Base-by-base conservation (phyloP, 1,139 yeast genomes). In the Diutina mesorugosa region DNA sequence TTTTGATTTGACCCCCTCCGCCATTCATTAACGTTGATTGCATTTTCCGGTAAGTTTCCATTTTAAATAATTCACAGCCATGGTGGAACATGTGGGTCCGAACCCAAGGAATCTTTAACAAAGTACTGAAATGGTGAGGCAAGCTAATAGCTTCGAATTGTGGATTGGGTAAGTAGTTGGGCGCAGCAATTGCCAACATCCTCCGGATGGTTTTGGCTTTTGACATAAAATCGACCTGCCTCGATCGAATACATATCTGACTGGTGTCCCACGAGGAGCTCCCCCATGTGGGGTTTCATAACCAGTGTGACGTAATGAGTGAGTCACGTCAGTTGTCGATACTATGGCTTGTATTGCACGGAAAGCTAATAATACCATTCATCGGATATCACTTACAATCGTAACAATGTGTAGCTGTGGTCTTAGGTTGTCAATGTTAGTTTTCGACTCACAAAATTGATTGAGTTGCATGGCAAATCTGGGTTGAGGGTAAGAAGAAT, bases 41-140 rank as follows among this genome's bases (percentile, higher is more conserved):
- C n/a, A 50, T 16, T 21, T 50, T 50, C 9, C 53, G 53, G 21
- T 50, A 50, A 1, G 53, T 50, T 14, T 50, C 53, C 53, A 50
- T 32, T 30, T 50, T 50, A n/a, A 50, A 50, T 7, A 50, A 16
- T 21, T 50, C 53, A 50, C 53, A 50, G 1, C 53, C 53, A 16
- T 14, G 41, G 28, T 50, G 53, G 18, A n/a, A 50, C 14, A 50
- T 16, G 16, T 50, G 53, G 10, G 53, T 50, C n/a, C 53, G 16
- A n/a, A 50, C 29, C 53, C 53, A 50, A 9, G 53, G 53, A 18
- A 32, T 50, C 21, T 45, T 32, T 32, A 50, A 32, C 6, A 50
- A 29, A 7, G 45, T 12, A 32, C 32, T 29, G 41, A 50, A 50
- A 50, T 50, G 53, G 14, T 16, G 21, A n/a, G 53, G 53, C 6